Percentiles rank a stretch among this genome's conserved stretches.
These are phyloP conservation scores for Castanea mollissima DNA, from an alignment of 306 rosid genomes.

Conservation along the genomic window DNA sequence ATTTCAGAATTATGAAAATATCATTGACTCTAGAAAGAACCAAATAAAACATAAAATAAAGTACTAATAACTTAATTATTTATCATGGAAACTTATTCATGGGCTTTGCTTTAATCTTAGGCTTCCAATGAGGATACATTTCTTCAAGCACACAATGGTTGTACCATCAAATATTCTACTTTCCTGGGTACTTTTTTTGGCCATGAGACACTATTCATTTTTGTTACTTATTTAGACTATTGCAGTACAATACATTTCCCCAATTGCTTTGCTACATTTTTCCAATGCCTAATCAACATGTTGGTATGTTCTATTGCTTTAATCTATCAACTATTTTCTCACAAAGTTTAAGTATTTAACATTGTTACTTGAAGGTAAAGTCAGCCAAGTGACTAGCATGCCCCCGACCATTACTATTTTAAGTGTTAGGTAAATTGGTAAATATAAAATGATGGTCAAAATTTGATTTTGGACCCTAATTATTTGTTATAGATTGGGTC, in stretches of 20 bases:
- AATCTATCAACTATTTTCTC: neutral
- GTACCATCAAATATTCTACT: neutral
- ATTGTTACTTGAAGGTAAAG: neutral
- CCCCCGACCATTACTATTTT: neutral
- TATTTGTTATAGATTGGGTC: too few species aligned
- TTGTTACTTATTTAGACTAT: neutral
- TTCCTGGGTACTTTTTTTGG: neutral
- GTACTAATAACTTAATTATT: too few species aligned
- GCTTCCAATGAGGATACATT: too few species aligned
- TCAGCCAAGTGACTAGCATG: neutral
- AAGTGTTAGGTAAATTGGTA: neutral
- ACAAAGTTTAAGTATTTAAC: neutral
- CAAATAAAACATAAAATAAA: too few species aligned
- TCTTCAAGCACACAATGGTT: too few species aligned
- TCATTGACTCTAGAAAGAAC: too few species aligned
- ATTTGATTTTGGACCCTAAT: too few species aligned
- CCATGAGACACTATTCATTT: neutral
- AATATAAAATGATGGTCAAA: neutral
- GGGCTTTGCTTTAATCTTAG: too few species aligned
- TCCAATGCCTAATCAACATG: neutral
- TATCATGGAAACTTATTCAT: too few species aligned
- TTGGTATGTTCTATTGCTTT: neutral
- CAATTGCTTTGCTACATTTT: too few species aligned
- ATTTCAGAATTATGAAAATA: too few species aligned
- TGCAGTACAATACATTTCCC: too few species aligned